phyloP scores from a whole-genome alignment of 1,284 basidiomycete species.

The Ganoderma boninense region DNA sequence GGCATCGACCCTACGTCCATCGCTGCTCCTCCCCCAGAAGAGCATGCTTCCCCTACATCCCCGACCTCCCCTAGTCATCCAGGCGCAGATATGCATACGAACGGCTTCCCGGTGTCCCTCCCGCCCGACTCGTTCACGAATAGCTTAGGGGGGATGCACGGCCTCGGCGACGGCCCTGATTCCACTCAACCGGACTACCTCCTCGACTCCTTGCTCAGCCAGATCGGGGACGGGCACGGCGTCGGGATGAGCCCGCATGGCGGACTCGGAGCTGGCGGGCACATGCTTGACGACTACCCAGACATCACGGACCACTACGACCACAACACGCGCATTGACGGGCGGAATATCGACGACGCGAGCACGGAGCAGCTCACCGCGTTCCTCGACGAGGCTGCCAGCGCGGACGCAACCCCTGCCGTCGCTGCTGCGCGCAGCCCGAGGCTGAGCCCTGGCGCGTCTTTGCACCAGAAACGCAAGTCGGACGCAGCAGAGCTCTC shows the following conservation, averaged over 20 bases:
- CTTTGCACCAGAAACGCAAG: conserved; percentile 53
- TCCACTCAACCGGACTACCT: conserved; percentile 50
- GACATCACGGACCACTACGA: conserved; percentile 48
- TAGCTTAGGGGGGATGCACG: conserved; percentile 22
- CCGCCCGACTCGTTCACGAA: conserved; percentile 22
- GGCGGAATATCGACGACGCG: conserved; percentile 41
- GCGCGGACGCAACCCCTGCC: conserved; percentile 27
- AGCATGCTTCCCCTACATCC: conserved; percentile 17
- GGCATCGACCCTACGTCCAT: conserved; percentile 65
- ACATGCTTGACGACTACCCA: conserved; percentile 1
- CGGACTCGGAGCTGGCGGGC: conserved; percentile 15
- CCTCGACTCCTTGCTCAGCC: conserved; percentile 56
- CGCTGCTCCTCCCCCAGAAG: conserved; percentile 32
- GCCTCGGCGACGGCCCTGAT: conserved; percentile 16
- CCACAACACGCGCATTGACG: conserved; percentile 37
- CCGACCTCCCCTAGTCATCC: conserved; percentile 10
- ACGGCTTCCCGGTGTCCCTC: conserved; percentile 14
- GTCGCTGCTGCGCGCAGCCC: conserved; percentile 24
- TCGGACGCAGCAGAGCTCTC: conserved; percentile 49
- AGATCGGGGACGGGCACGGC: conserved; percentile 38
- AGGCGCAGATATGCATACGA: conserved; percentile 11
- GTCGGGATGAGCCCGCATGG: conserved; percentile 19
- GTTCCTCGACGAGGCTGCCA: conserved; percentile 52
- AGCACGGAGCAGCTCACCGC: conserved; percentile 52
- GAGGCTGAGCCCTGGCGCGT: conserved; percentile 8